phyloP scores from a whole-genome alignment of 2,329 filamentous ascomycete species.

The Aspergillus pseudoviridinutans region DNA sequence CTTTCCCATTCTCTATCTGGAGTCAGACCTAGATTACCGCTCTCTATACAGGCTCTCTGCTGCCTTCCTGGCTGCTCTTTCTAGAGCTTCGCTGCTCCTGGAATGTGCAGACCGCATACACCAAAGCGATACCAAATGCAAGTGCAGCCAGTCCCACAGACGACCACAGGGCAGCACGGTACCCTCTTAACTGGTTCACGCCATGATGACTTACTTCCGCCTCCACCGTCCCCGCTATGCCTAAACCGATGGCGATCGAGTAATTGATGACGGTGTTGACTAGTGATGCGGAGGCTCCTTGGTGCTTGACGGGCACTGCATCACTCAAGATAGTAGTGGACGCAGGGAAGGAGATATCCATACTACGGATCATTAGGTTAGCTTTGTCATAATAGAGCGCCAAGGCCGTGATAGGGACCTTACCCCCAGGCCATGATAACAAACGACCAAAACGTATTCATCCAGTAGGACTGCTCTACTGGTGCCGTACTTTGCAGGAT shows the following conservation, averaged over 20 bases:
- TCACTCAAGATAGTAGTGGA: constrained; percentile 60
- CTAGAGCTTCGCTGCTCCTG: not conserved
- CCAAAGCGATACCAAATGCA: not conserved
- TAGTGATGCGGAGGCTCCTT: constrained; percentile 53
- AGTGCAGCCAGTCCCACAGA: constrained; percentile 31
- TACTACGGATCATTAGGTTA: constrained; percentile 25
- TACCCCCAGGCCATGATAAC: constrained; percentile 31
- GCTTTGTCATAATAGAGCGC: not conserved
- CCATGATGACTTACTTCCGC: constrained; percentile 40
- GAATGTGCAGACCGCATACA: not conserved
- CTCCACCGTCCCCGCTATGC: constrained; percentile 64
- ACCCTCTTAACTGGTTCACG: constrained; percentile 33
- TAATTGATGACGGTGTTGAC: constrained; percentile 67
- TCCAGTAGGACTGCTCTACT: constrained; percentile 42
- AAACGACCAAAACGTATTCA: constrained; percentile 28
- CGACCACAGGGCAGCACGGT: constrained; percentile 40
- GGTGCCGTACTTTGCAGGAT: constrained; percentile 40
- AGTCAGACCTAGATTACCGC: not conserved
- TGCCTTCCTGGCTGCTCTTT: not conserved
- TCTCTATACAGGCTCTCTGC: not conserved
- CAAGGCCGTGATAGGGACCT: not conserved
- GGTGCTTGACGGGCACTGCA: constrained; percentile 43
- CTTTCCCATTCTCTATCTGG: not conserved
- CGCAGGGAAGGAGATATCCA: constrained; percentile 65
- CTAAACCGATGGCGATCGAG: constrained; percentile 62